phyloP scores from a whole-genome alignment of 129 eudicot genomes.

The Pseudognaphalium luteoalbum region DNA sequence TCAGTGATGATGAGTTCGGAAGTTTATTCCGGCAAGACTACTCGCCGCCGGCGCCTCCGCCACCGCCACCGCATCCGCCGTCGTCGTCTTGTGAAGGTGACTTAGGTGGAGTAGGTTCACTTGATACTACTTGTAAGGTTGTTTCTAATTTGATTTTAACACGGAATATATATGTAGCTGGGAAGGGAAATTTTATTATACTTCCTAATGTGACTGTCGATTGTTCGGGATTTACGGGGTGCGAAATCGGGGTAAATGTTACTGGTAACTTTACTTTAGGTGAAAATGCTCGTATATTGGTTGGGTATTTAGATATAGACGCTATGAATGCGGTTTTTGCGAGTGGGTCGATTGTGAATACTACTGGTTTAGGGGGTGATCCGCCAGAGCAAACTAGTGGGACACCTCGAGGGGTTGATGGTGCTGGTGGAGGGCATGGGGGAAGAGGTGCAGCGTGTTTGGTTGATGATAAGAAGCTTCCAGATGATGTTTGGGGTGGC shows the following conservation, averaged over 20 bases:
- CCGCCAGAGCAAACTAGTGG: slow-evolving; percentile 94
- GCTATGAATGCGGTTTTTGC: slow-evolving; percentile 62
- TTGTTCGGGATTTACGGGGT: slow-evolving; percentile 55
- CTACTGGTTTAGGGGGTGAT: slow-evolving; percentile 67
- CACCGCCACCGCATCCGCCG: slow-evolving; percentile 94
- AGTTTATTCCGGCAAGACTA: slow-evolving; percentile 71
- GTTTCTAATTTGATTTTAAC: slow-evolving; percentile 65
- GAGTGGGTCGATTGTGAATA: slow-evolving; percentile 63
- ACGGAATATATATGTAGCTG: slow-evolving; percentile 62
- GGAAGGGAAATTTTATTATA: slow-evolving; percentile 75
- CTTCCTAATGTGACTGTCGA: slow-evolving; percentile 63
- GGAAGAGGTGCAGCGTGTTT: slow-evolving; percentile 92
- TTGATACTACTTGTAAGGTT: slow-evolving; percentile 82
- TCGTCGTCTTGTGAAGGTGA: slow-evolving; percentile 75
- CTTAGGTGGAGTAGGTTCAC: slow-evolving; percentile 75
- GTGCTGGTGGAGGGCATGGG: slow-evolving; percentile 94
- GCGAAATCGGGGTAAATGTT: slow-evolving; percentile 60
- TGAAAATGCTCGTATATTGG: slow-evolving; percentile 50
- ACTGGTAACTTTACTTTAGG: slow-evolving; percentile 85
- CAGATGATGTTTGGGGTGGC: slow-evolving; percentile 98
- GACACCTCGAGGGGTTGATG: slow-evolving; percentile 76
- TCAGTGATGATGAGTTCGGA: slow-evolving; percentile 22
- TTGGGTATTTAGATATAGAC: slow-evolving; percentile 50
- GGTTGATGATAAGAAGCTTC: slow-evolving; percentile 59
- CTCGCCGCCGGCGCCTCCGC: slow-evolving; percentile 97